phyloP scores from a whole-genome alignment of 306 rosid species.

The Senna siamea region DNA sequence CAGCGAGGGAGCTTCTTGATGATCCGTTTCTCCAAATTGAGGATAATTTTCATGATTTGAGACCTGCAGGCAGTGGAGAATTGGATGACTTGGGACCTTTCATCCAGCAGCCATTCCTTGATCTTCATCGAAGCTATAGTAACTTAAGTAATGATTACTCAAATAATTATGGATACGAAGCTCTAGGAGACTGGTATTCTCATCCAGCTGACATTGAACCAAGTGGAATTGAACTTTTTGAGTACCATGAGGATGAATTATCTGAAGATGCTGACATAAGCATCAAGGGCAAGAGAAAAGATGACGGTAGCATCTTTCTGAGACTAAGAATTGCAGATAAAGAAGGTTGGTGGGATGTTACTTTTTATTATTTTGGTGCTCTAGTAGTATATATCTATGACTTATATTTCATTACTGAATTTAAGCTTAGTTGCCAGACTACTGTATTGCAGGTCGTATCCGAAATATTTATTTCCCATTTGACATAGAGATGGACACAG shows the following conservation, averaged over 20 bases:
- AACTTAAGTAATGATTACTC: slow-evolving; percentile 53
- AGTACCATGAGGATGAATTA: slow-evolving; percentile 67
- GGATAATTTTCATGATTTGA: slow-evolving; percentile 53
- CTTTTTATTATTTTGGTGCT: slow-evolving; percentile 11
- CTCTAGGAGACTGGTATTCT: slow-evolving; percentile 58
- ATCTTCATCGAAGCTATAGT: slow-evolving; percentile 50
- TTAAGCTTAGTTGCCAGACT: too few relatives aligned
- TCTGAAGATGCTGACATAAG: slow-evolving; percentile 70
- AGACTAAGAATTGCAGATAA: slow-evolving; percentile 90
- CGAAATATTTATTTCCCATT: slow-evolving; percentile 89
- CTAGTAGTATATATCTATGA: neutral
- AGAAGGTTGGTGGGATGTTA: slow-evolving; percentile 69
- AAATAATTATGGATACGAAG: slow-evolving; percentile 55
- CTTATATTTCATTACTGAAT: slow-evolving; percentile 23
- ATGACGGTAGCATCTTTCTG: slow-evolving; percentile 70
- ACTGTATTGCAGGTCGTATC: slow-evolving; percentile 75
- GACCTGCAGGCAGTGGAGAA: slow-evolving; percentile 46
- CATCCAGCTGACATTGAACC: slow-evolving; percentile 60
- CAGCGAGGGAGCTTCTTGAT: slow-evolving; percentile 87
- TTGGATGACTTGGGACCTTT: slow-evolving; percentile 51
- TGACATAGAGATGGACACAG: slow-evolving; percentile 79
- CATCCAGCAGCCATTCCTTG: slow-evolving; percentile 52
- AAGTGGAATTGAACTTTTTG: slow-evolving; percentile 77
- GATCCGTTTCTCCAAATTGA: slow-evolving; percentile 80
- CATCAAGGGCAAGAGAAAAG: slow-evolving; percentile 76